Evolutionary conservation across 2,329 filamentous ascomycete species (phyloP), one percentile per base, ranked within the genome.

Genomic region (Massarina eburnea): DNA sequence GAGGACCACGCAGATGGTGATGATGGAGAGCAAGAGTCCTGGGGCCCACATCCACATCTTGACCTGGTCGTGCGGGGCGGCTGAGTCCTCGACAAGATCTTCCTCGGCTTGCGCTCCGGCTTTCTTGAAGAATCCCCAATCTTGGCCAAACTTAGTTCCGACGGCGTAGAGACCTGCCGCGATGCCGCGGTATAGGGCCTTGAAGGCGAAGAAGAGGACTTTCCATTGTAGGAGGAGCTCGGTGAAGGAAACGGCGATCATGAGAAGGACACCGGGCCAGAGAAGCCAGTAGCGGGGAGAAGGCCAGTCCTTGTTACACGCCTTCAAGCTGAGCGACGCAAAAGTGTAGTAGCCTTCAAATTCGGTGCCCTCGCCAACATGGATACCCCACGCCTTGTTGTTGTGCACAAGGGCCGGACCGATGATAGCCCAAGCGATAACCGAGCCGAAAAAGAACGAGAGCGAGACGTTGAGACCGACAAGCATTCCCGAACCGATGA

Each of bases 401-500:
- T 79, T 75, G 60, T 77, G 72, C 3, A 83, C 78, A 8, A 83
- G 75, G 14, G 74, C 55, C 18, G 81, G 81, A 1, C 80, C 81
- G 46, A 84, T 81, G 48, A 84, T 71, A 39, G 67, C 76, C 78
- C 78, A 83, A 19, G 80, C 80, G 21, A 80, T 62, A 39, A 83
- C 70, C 14, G 76, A 78, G 15, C 82, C 81, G 12, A 55, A 71
- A 48, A 79, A 79, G 74, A 82, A 82, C 8, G 81, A 84, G 45
- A 81, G 57, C 19, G 80, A 77, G 14, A 79, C 76, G 62, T 83
- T 83, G 51, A 82, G 69, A 45, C 80, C 80, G 52, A 82, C 79
- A 33, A 83, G 73, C 67, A 83, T 80, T 34, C 79, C 80, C 33
- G 74, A 76, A 5, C 81, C 81, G 49, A 83, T 80, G 66, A 84